A percentile compares a stretch with the other conserved stretches of the same genome.
phyloP scores from a whole-genome alignment of 2,329 filamentous ascomycete species.

The Trichoderma sp. region DNA sequence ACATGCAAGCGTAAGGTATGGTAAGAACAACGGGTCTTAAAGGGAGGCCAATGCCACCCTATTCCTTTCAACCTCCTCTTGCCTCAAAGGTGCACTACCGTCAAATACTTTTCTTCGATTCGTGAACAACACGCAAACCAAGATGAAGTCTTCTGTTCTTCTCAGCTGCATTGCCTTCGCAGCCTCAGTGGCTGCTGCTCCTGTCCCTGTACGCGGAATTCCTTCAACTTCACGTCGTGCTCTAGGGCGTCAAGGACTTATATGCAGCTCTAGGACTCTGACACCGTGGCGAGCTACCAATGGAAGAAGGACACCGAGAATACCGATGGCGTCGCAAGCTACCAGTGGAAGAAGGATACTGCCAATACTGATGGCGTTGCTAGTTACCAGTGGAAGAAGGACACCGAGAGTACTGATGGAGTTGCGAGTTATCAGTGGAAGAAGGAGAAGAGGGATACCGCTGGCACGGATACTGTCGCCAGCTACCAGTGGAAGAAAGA shows the following conservation, averaged over 20 bases:
- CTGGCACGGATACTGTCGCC: conserved; percentile 44
- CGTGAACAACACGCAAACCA: background rate
- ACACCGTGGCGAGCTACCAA: background rate
- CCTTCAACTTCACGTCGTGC: too few species aligned
- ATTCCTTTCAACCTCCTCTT: background rate
- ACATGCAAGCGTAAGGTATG: background rate
- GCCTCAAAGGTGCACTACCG: too few species aligned
- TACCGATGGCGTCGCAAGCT: conserved; percentile 4
- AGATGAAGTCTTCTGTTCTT: conserved; percentile 20
- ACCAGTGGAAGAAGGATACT: conserved; percentile 4
- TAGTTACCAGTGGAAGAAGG: conserved; percentile 10
- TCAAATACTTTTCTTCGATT: background rate
- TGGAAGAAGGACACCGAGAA: background rate
- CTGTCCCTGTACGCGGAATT: background rate
- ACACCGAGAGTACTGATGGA: background rate
- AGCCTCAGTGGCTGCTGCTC: conserved; percentile 14
- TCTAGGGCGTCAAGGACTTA: background rate
- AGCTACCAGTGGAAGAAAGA: conserved; percentile 54
- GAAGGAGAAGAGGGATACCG: background rate
- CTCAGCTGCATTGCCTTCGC: conserved; percentile 11
- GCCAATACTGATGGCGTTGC: background rate
- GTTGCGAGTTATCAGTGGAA: conserved; percentile 15
- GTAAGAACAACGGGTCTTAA: background rate
- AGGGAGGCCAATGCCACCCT: conserved; percentile 6
- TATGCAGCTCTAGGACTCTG: background rate